Evolutionary conservation across 1,139 yeast species (phyloP), one percentile per base, ranked within the genome.

Genomic region (Candida anutae): DNA sequence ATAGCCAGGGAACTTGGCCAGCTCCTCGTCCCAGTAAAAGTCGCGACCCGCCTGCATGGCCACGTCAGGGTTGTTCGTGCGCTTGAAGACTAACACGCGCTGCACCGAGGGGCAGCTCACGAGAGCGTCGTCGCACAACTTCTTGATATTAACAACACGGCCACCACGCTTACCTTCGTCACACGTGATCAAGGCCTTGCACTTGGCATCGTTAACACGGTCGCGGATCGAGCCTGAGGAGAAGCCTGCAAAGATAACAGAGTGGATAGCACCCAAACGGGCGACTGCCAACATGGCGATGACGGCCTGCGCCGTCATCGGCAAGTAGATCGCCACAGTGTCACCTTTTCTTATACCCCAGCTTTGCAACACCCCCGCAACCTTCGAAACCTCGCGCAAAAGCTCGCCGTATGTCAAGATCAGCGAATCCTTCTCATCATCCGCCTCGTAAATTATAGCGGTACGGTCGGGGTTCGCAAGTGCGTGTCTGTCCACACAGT

Each of bases 131-230:
- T 90, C 97, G 48, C 93, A 94, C 50, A 88, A 84, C 55, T 79
- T 81, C 66, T 90, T 90, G 55, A 90, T 84, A 58, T 82, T 77
- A 43, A 87, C 83, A 45, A 82, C 75, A 64, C 81, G 85, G 45
- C 96, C 95, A 55, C 97, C 98, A 65, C 97, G 84, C 55, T 79
- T 80, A 52, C 95, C 95, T 62, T 87, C 95, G 60, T 90, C 96
- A 55, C 94, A 80, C 41, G 97, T 90, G 59, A 90, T 83, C 42
- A 90, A 77, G 30, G 88, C 93, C 62, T 78, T 81, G 49, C 90
- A 83, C 39, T 73, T 67, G 28, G 97, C 96, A 56, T 90, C 95
- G 40, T 71, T 72, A 45, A 87, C 82, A 60, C 97, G 81, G 62
- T 90, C 97, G 48, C 72, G 74, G 50, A 90, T 76, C 20, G 96